Evolutionary conservation across 352 stramenopile genomes (phyloP), one percentile per base, ranked within the genome.

Genomic region (Globisporangium radiosum): DNA sequence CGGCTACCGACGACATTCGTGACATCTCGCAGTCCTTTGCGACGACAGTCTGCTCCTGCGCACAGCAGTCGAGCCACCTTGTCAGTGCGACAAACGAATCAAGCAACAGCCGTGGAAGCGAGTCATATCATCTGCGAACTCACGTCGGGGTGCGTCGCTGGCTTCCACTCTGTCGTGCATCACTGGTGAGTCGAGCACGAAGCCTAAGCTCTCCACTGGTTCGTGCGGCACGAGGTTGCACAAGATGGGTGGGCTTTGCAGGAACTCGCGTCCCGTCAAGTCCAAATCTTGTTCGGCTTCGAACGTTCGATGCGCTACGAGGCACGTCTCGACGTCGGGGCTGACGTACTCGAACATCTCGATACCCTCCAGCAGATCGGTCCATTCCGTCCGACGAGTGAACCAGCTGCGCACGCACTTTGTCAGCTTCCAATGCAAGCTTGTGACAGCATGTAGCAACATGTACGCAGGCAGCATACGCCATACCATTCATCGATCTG

Each of bases 251-350:
- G 82, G 82, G 8, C 80, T 92, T 10, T 66, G 60, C 14, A 90
- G 47, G 59, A 92, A 92, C 50, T 92, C 82, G 45, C 63, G 59
- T 1, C 82, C 82, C 15, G 60, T 80, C 1, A 84, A 59, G 1
- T 92, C 82, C 0, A 92, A 68, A 11, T 92, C 82, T 71, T 87
- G 70, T 47, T 81, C 81, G 25, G 63, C 76, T 70, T 80, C 66
- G 44, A 76, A 59, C 9, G 58, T 56, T 7, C 44, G 64, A 7
- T 87, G 68, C 0, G 48, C 52, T 15, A 63, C 60, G 6, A 92
- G 68, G 42, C 66, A 86, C 5, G 59, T 47, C 4, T 77, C 64
- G 15, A 92, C 59, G 39, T 92, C 80, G 10, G 83, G 83, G 14
- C 83, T 92, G 49, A 87, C 62, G 55, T 92, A 92, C 40, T 88